Conservation (phyloP, 371 early-diverging fungal genomes). For the Mortierella sp. region DNA sequence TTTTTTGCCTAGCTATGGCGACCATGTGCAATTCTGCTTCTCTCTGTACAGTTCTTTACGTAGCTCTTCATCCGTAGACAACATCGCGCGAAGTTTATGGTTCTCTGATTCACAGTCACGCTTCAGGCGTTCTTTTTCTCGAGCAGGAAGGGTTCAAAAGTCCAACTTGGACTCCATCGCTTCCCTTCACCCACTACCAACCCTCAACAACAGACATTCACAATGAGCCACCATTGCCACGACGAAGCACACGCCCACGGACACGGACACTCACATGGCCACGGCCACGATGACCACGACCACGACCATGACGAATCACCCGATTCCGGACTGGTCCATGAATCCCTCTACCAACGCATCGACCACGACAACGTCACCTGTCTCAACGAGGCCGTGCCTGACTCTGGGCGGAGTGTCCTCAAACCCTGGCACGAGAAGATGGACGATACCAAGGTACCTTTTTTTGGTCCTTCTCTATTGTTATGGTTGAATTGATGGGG, state of each 20-base stretch:
- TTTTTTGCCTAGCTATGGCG: too few species aligned
- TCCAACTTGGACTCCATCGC: background rate
- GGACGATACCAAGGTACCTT: constrained; percentile 71
- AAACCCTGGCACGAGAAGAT: constrained; percentile 89
- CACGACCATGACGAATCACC: constrained; percentile 83
- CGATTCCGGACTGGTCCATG: constrained; percentile 76
- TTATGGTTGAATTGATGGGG: background rate
- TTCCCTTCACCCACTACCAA: background rate
- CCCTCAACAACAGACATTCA: background rate
- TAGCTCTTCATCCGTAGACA: background rate
- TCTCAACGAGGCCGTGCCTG: constrained; percentile 82
- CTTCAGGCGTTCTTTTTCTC: background rate
- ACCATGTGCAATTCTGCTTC: background rate
- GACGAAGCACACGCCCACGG: constrained; percentile 63
- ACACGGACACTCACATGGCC: constrained; percentile 58
- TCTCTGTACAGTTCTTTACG: background rate
- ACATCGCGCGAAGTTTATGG: background rate
- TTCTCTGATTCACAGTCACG: background rate
- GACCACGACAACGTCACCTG: constrained; percentile 85
- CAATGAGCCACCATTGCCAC: constrained; percentile 61
- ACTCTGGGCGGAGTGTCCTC: constrained; percentile 82
- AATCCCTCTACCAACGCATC: constrained; percentile 85
- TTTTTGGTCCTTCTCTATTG: background rate
- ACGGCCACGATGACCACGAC: constrained; percentile 74
- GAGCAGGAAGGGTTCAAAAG: background rate